Conservation (phyloP, 1,139 yeast species). For the Meyerozyma guilliermondii region DNA sequence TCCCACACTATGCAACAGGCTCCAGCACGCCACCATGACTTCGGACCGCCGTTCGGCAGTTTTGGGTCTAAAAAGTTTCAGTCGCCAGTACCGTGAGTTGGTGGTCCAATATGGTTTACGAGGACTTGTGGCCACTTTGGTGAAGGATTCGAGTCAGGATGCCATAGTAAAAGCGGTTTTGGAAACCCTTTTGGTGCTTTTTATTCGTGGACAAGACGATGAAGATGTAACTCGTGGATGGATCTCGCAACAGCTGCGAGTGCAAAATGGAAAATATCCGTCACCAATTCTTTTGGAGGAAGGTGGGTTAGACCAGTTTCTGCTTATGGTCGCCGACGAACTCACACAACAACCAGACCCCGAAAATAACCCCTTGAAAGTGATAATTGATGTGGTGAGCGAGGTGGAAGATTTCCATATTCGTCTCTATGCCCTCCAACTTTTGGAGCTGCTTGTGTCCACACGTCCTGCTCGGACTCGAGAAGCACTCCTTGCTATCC, state of each 20-base stretch:
- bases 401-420: slow-evolving; percentile 64
- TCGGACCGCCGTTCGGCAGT: slow-evolving; percentile 92
- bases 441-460: slow-evolving; percentile 77
- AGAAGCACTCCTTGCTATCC: slow-evolving; percentile 66
- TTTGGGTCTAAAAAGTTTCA: slow-evolving; percentile 81
- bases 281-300: slow-evolving; percentile 67
- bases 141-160: slow-evolving; percentile 61
- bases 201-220: slow-evolving; percentile 59
- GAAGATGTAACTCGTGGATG: slow-evolving; percentile 58
- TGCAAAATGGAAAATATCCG: slow-evolving; percentile 78
- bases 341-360: slow-evolving; percentile 56
- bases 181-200: slow-evolving; percentile 79
- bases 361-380: slow-evolving; percentile 45
- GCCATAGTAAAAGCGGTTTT: slow-evolving; percentile 77
- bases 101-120: slow-evolving; percentile 88
- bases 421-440: slow-evolving; percentile 73
- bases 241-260: slow-evolving; percentile 72
- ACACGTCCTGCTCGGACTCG: slow-evolving; percentile 73
- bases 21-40: slow-evolving; percentile 75
- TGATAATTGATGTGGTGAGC: slow-evolving; percentile 49
- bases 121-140: slow-evolving; percentile 64
- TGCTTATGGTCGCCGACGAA: slow-evolving; percentile 94
- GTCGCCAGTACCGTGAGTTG: slow-evolving; percentile 82
- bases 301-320: slow-evolving; percentile 70
- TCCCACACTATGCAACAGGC: slow-evolving; percentile 80